Evolutionary conservation across 768 basidiomycete genomes (phyloP).

Genomic region (Crassisporium funariophilum): DNA sequence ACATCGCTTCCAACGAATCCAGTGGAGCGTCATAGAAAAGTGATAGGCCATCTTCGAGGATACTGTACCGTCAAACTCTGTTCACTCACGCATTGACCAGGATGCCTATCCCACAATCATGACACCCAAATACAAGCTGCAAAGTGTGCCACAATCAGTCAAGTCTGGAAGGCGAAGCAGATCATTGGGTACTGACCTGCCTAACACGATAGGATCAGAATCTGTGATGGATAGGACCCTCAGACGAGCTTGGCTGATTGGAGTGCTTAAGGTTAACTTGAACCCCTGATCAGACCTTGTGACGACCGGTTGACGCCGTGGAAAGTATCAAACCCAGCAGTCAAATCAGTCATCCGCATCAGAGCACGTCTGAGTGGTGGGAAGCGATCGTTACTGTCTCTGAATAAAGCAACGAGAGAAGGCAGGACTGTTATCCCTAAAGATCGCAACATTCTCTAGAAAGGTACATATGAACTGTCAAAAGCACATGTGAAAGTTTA

Average conservation of each 20-base stretch:
- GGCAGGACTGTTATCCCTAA: constrained; percentile 16
- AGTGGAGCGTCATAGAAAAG: background rate
- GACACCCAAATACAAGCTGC: constrained; percentile 21
- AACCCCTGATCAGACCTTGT: constrained; percentile 38
- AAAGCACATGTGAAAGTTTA: constrained; percentile 15
- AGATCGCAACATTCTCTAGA: constrained; percentile 17
- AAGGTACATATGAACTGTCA: constrained; percentile 28
- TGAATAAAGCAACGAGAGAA: constrained; percentile 18
- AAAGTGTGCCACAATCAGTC: constrained; percentile 41
- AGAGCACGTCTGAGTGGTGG: constrained; percentile 24
- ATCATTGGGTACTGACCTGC: constrained; percentile 21
- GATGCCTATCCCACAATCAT: constrained; percentile 11
- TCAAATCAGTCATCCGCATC: constrained; percentile 27
- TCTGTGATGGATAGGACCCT: constrained; percentile 26
- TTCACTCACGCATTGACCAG: constrained; percentile 18
- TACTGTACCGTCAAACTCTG: constrained; percentile 2
- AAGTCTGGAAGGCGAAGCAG: constrained; percentile 23
- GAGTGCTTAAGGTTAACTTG: constrained; percentile 22
- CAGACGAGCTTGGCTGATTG: constrained; percentile 28
- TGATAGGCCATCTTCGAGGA: background rate
- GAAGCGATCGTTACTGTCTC: constrained; percentile 18
- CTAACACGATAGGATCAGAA: constrained; percentile 30
- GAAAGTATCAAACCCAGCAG: constrained; percentile 19
- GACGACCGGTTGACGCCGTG: constrained; percentile 31
- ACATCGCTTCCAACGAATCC: constrained; percentile 4